Percentiles rank a stretch among this genome's conserved stretches.
Conservation (phyloP, 257 asterid genomes). For the Coffea canephora region DNA sequence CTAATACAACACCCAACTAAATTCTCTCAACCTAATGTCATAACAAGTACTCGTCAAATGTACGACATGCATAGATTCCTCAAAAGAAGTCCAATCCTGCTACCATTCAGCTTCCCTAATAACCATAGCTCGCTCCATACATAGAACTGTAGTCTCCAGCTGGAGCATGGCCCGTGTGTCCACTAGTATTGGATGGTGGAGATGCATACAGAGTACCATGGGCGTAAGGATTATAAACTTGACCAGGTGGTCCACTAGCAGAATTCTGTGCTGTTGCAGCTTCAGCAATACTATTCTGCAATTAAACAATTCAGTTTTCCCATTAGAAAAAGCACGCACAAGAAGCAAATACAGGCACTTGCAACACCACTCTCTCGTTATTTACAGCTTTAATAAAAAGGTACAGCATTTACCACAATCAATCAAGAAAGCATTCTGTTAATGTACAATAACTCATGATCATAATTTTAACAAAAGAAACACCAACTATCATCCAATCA, state of each 20-base stretch:
- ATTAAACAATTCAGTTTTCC: not conserved
- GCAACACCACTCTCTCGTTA: not conserved
- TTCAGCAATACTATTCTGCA: conserved; percentile 75
- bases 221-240: conserved; percentile 60
- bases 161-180: conserved; percentile 42
- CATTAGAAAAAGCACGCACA: not conserved
- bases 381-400: not conserved
- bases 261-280: conserved; percentile 47
- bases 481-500: not conserved
- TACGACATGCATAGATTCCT: not conserved
- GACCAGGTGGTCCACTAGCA: conserved; percentile 46
- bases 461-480: not conserved
- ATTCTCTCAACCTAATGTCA: not conserved
- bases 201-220: conserved; percentile 50
- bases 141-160: conserved; percentile 58
- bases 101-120: conserved; percentile 28
- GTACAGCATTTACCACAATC: not conserved
- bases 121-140: conserved; percentile 57
- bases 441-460: not conserved
- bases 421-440: not conserved
- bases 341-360: not conserved
- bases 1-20: conserved; percentile 8
- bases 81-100: not conserved
- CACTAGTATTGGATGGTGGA: conserved; percentile 35
- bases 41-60: not conserved